A percentile compares a stretch with the other conserved stretches of the same genome.
These are phyloP conservation scores for Tothia fuscella DNA, from an alignment of 2,329 filamentous ascomycete species.

Conservation along the genomic window DNA sequence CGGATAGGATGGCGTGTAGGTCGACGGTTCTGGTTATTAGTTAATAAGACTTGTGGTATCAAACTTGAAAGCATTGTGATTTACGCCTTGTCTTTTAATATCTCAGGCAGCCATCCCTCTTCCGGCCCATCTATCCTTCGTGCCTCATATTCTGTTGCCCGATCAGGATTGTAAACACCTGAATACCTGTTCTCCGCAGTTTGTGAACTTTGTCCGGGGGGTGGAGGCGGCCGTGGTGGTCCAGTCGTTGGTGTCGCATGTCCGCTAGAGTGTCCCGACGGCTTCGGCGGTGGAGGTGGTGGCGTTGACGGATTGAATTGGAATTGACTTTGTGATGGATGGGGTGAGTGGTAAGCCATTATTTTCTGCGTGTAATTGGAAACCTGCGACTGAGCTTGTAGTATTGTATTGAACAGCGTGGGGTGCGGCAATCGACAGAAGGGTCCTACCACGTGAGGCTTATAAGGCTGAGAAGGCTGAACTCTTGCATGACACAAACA, in stretches of 20 bases:
- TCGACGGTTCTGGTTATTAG: constrained; percentile 54
- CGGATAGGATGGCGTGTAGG: constrained; percentile 56
- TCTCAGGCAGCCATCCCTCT: constrained; percentile 66
- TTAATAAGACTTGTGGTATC: constrained; percentile 15
- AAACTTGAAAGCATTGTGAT: constrained; percentile 20
- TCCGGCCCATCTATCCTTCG: constrained; percentile 23
- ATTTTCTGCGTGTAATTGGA: too few relatives aligned
- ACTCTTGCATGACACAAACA: too few relatives aligned
- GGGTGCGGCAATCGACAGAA: too few relatives aligned
- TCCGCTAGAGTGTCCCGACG: constrained; percentile 29
- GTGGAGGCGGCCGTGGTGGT: constrained; percentile 34
- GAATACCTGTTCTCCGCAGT: constrained; percentile 16
- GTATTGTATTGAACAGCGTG: too few relatives aligned
- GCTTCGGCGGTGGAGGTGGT: constrained; percentile 35
- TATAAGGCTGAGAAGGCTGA: too few relatives aligned
- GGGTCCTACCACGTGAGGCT: too few relatives aligned
- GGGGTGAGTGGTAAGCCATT: constrained; percentile 28
- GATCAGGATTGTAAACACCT: constrained; percentile 15
- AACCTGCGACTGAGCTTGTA: too few relatives aligned
- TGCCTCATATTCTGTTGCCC: constrained; percentile 5
- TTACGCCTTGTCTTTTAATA: constrained; percentile 73
- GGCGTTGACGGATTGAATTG: constrained; percentile 34
- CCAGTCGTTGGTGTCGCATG: constrained; percentile 30
- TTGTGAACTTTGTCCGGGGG: constrained; percentile 23
- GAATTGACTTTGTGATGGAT: constrained; percentile 25